A percentile compares a stretch with the other conserved stretches of the same genome.
Evolutionary conservation across 345 rosid genomes (phyloP).

Genomic region (Hibiscus trionum): DNA sequence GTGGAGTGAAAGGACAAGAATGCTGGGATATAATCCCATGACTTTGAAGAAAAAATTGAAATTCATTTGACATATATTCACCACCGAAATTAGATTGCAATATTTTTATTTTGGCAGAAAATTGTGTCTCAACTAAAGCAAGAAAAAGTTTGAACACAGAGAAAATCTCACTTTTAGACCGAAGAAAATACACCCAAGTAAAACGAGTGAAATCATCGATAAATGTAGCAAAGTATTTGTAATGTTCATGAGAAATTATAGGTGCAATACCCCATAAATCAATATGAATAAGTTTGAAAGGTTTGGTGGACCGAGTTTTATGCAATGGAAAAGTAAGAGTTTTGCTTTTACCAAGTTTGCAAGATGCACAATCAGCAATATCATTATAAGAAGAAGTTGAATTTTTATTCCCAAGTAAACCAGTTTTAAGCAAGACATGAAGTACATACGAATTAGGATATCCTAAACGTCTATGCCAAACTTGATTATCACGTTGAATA

Average conservation of each 20-base stretch:
- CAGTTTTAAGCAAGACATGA: too few relatives aligned
- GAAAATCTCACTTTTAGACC: too few relatives aligned
- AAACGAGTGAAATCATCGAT: background rate
- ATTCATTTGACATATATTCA: background rate
- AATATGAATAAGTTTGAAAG: too few relatives aligned
- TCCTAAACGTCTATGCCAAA: too few relatives aligned
- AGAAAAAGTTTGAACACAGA: background rate
- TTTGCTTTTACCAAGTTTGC: background rate
- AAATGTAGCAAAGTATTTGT: background rate
- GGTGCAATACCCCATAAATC: background rate
- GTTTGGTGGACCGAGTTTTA: background rate
- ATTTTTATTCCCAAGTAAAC: background rate
- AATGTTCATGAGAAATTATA: background rate
- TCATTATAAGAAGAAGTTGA: background rate
- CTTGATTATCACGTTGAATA: too few relatives aligned
- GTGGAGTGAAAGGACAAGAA: background rate
- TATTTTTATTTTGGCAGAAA: background rate
- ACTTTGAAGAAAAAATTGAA: background rate
- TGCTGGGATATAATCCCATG: background rate
- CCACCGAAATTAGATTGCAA: background rate
- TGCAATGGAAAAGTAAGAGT: background rate
- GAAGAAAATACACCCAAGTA: background rate
- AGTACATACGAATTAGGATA: too few relatives aligned
- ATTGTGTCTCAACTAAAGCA: background rate
- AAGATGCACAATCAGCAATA: too few relatives aligned